Evolutionary conservation across 768 basidiomycete genomes (phyloP).

Genomic region (Hygrocybe punicea): DNA sequence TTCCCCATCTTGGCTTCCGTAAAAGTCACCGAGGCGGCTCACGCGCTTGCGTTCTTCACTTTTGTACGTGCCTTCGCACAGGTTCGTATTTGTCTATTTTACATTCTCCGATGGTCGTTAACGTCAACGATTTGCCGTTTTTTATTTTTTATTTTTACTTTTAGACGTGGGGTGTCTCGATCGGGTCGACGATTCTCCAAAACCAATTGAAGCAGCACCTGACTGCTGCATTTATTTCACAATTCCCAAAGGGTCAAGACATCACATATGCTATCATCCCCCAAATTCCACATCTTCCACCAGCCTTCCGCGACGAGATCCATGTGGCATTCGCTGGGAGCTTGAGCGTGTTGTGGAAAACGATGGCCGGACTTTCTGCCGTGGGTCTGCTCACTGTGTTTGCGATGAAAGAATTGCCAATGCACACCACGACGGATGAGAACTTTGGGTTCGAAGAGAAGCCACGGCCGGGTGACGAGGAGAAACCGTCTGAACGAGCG

Average conservation of each 20-base stretch:
- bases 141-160: too few species aligned
- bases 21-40: slow-evolving; percentile 37
- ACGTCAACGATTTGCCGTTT: too few species aligned
- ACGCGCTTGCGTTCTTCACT: slow-evolving; percentile 43
- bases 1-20: slow-evolving; percentile 51
- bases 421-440: slow-evolving; percentile 28
- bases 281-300: slow-evolving; percentile 32
- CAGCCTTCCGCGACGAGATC: slow-evolving; percentile 31
- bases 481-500: neutral
- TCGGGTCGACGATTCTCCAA: slow-evolving; percentile 50
- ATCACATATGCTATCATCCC: slow-evolving; percentile 50
- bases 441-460: slow-evolving; percentile 22
- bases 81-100: slow-evolving; percentile 11
- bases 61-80: slow-evolving; percentile 38
- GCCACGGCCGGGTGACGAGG: neutral
- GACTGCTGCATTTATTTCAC: slow-evolving; percentile 35
- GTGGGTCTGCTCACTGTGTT: slow-evolving; percentile 30
- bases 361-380: slow-evolving; percentile 35
- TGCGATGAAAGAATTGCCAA: slow-evolving; percentile 29
- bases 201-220: slow-evolving; percentile 45
- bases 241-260: slow-evolving; percentile 37
- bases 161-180: slow-evolving; percentile 52
- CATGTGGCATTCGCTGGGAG: slow-evolving; percentile 40
- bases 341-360: slow-evolving; percentile 37
- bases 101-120: too few species aligned